Conservation (phyloP, 805 yeast genomes). For the Starmera quercuum region DNA sequence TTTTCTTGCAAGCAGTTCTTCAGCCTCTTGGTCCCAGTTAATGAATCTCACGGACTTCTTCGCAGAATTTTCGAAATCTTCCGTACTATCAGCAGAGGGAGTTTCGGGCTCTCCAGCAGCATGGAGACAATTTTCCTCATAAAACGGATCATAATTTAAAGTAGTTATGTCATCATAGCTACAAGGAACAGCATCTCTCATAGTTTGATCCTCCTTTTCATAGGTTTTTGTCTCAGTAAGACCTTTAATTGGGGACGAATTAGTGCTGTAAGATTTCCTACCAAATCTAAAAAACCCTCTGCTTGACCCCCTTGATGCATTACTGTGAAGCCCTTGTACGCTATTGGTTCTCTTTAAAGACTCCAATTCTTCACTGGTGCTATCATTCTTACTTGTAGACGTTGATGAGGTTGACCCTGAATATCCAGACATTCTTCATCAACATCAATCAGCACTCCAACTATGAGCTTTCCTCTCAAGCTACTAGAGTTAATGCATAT, state of each 20-base stretch:
- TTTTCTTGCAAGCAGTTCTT: not conserved
- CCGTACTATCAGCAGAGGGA: not conserved
- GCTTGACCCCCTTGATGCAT: not conserved
- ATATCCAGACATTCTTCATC: not conserved
- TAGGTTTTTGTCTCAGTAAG: too few relatives aligned
- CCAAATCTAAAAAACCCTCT: slow-evolving; percentile 1
- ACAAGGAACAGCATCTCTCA: slow-evolving; percentile 1
- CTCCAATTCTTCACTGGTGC: slow-evolving; percentile 4
- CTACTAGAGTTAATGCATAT: not conserved
- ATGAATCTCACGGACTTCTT: slow-evolving; percentile 3
- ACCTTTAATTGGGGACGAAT: slow-evolving; percentile 2
- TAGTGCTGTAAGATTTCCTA: slow-evolving; percentile 1
- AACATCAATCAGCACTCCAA: too few relatives aligned
- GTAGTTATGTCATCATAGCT: not conserved
- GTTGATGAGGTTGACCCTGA: slow-evolving; percentile 1
- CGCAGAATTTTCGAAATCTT: not conserved
- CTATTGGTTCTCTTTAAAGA: slow-evolving; percentile 3
- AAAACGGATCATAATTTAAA: slow-evolving; percentile 1
- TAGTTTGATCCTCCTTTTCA: not conserved
- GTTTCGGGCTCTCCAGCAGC: not conserved
- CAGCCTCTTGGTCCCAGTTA: not conserved
- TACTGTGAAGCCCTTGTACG: not conserved
- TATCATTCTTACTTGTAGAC: slow-evolving; percentile 4
- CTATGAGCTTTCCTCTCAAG: too few relatives aligned
- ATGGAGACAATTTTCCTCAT: not conserved